Evolutionary conservation across 176 grass and related monocot species (phyloP).

Genomic region (Oryza longistaminata): DNA sequence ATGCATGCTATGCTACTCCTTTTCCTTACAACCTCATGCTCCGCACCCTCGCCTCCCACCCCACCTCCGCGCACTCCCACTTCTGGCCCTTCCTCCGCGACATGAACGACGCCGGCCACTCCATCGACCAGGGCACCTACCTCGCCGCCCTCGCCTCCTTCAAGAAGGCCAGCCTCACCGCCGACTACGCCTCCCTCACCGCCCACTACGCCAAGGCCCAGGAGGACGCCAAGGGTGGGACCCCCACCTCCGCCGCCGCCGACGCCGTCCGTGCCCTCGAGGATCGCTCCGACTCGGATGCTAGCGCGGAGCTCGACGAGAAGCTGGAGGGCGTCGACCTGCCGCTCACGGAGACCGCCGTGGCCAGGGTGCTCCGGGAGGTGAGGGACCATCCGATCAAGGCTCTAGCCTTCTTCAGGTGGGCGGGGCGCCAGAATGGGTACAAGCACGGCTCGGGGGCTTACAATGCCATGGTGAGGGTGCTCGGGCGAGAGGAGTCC

Average conservation of each 20-base stretch:
- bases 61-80: conserved; percentile 39
- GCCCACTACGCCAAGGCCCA: conserved; percentile 42
- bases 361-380: conserved; percentile 63
- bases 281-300: not conserved
- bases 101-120: conserved; percentile 63
- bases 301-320: conserved; percentile 26
- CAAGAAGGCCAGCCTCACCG: conserved; percentile 60
- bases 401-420: conserved; percentile 79
- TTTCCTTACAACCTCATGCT: conserved; percentile 79
- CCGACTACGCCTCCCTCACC: conserved; percentile 55
- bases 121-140: conserved; percentile 80
- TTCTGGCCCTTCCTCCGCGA: conserved; percentile 84
- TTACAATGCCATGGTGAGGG: conserved; percentile 78
- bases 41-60: conserved; percentile 61
- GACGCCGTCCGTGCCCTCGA: conserved; percentile 35
- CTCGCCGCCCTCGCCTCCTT: conserved; percentile 64
- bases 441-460: conserved; percentile 53
- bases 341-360: conserved; percentile 52
- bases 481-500: conserved; percentile 59
- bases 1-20: not conserved
- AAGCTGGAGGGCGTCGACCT: conserved; percentile 41
- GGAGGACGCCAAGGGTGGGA: not conserved
- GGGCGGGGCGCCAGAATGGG: conserved; percentile 36
- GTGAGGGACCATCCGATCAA: conserved; percentile 49
- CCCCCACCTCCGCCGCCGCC: conserved; percentile 31